These are phyloP conservation scores for Lolium perenne DNA, from an alignment of 176 grass and related monocot species.

Conservation along the genomic window DNA sequence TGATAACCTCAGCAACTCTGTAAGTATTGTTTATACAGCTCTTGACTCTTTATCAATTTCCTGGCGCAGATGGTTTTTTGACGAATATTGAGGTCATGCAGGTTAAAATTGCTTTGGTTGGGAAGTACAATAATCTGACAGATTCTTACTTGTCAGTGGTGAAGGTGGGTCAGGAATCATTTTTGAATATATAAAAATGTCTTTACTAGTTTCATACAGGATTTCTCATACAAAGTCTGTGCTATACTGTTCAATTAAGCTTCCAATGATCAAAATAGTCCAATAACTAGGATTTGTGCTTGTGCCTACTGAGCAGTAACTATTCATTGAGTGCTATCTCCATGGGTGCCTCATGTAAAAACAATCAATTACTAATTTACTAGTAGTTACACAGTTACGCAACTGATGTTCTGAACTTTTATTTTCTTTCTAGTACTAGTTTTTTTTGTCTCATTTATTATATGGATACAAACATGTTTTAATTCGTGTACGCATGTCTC, in stretches of 20 bases:
- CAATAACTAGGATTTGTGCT: not conserved
- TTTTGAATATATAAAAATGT: not conserved
- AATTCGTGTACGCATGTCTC: constrained; percentile 36
- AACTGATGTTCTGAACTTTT: constrained; percentile 7
- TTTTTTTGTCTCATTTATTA: constrained; percentile 9
- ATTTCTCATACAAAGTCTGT: not conserved
- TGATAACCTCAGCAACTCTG: constrained; percentile 78
- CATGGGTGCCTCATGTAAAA: constrained; percentile 16
- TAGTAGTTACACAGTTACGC: not conserved
- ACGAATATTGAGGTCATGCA: constrained; percentile 46
- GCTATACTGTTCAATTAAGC: not conserved
- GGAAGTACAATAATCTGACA: constrained; percentile 92
- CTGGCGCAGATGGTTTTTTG: constrained; percentile 21
- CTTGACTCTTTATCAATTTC: constrained; percentile 24
- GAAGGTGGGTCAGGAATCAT: constrained; percentile 57
- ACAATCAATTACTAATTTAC: constrained; percentile 23
- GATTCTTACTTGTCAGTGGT: constrained; percentile 97
- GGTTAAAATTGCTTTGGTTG: constrained; percentile 99
- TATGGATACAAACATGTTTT: constrained; percentile 17
- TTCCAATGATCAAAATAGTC: constrained; percentile 21
- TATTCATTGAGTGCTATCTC: not conserved
- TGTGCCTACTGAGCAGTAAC: constrained; percentile 8
- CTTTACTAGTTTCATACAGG: not conserved
- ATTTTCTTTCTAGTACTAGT: not conserved
- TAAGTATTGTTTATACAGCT: constrained; percentile 54